Percentiles rank a stretch among this genome's conserved stretches.
phyloP scores from a whole-genome alignment of 2,329 filamentous ascomycete genomes.

The Clonostachys rhizophaga region DNA sequence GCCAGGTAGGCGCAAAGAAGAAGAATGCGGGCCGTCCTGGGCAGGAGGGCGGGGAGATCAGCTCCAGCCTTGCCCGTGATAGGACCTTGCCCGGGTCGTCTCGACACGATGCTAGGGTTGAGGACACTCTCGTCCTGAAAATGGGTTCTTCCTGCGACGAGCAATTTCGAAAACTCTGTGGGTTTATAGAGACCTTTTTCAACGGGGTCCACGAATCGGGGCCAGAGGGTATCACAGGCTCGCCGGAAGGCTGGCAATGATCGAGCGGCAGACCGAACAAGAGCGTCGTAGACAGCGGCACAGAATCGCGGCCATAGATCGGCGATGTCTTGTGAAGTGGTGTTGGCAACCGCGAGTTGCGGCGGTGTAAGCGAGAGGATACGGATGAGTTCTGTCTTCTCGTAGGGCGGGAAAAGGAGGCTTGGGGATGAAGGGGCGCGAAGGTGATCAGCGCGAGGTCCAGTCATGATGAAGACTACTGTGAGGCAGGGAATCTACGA shows the following conservation, averaged over 20 bases:
- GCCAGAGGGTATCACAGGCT: constrained; percentile 75
- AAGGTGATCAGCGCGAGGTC: constrained; percentile 64
- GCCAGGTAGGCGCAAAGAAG: constrained; percentile 76
- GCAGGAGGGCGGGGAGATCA: constrained; percentile 55
- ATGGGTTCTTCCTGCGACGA: constrained; percentile 64
- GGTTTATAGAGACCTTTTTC: constrained; percentile 67
- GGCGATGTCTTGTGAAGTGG: constrained; percentile 45
- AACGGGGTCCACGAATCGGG: constrained; percentile 76
- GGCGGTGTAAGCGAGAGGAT: constrained; percentile 62
- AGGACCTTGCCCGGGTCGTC: constrained; percentile 7
- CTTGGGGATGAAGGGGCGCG: constrained; percentile 68
- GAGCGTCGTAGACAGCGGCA: constrained; percentile 79
- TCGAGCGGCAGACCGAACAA: constrained; percentile 74
- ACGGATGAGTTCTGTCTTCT: constrained; percentile 70
- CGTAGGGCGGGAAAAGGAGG: constrained; percentile 81
- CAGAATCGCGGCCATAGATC: constrained; percentile 80
- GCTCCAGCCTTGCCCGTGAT: constrained; percentile 12
- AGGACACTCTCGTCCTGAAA: constrained; percentile 72
- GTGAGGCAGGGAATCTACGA: constrained; percentile 72
- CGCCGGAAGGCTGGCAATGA: constrained; percentile 70
- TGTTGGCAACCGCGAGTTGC: constrained; percentile 37
- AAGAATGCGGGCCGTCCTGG: constrained; percentile 68
- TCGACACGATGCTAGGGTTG: constrained; percentile 55
- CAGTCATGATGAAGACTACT: constrained; percentile 71
- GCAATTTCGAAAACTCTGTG: constrained; percentile 78